Evolutionary conservation across 1,284 basidiomycete species (phyloP).

Genomic region (Moesziomyces parantarcticus): DNA sequence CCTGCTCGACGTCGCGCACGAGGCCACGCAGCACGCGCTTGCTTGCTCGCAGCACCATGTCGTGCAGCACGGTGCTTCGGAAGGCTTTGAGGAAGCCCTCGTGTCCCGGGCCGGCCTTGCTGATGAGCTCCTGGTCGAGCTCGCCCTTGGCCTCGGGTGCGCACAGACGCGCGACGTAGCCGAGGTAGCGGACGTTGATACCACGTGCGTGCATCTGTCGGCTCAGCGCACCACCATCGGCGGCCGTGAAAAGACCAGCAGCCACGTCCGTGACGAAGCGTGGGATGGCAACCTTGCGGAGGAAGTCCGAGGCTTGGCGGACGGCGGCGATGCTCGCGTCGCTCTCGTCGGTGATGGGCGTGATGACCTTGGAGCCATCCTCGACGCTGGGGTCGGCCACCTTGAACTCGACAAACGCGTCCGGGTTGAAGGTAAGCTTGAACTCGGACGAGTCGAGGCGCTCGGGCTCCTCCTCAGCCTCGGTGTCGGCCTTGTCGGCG

Average conservation of each 20-base stretch:
- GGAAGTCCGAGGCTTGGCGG: conserved; percentile 71
- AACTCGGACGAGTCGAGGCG: conserved; percentile 69
- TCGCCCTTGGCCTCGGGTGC: conserved; percentile 69
- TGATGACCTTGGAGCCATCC: conserved; percentile 48
- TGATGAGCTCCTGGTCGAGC: conserved; percentile 58
- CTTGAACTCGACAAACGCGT: conserved; percentile 71
- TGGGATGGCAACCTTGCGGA: conserved; percentile 71
- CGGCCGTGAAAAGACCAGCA: conserved; percentile 69
- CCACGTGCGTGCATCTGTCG: conserved; percentile 72
- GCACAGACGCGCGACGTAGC: conserved; percentile 68
- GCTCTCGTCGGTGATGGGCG: conserved; percentile 69
- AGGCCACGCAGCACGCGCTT: conserved; percentile 72
- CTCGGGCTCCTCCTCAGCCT: conserved; percentile 50
- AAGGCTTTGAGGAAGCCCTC: conserved; percentile 62
- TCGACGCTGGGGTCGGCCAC: conserved; percentile 39
- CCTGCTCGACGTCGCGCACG: conserved; percentile 43
- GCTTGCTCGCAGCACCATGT: conserved; percentile 73
- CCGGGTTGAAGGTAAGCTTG: conserved; percentile 73
- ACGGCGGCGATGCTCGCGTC: conserved; percentile 72
- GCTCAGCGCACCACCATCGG: conserved; percentile 72
- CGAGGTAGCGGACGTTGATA: conserved; percentile 75
- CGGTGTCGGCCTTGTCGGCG: conserved; percentile 20
- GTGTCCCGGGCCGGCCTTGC: conserved; percentile 60
- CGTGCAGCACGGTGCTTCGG: conserved; percentile 70
- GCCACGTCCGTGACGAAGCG: conserved; percentile 70